Conservation (phyloP, 345 rosid genomes). For the Cardamine resedifolia region DNA sequence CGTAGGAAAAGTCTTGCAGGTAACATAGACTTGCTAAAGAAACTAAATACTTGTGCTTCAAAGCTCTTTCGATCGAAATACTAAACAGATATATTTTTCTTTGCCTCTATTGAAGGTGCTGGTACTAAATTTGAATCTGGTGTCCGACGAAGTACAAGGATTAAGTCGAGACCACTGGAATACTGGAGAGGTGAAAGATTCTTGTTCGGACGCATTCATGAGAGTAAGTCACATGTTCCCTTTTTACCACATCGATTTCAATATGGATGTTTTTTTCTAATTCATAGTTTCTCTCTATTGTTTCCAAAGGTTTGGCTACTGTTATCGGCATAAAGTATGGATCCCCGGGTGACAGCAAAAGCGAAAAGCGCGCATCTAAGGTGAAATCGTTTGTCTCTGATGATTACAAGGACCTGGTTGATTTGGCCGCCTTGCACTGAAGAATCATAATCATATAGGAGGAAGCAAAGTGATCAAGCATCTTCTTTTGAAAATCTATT, state of each 20-base stretch:
- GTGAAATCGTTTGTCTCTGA: slow-evolving; percentile 85
- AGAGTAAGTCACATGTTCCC: slow-evolving; percentile 54
- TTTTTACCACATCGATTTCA: neutral
- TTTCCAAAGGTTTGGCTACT: slow-evolving; percentile 66
- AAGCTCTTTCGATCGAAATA: slow-evolving; percentile 9
- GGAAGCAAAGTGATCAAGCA: neutral
- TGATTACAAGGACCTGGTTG: slow-evolving; percentile 58
- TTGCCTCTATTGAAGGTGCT: slow-evolving; percentile 40
- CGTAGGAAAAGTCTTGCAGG: slow-evolving; percentile 92
- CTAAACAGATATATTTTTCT: neutral
- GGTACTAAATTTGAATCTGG: slow-evolving; percentile 68
- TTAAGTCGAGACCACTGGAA: slow-evolving; percentile 84
- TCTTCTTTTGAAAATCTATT: slow-evolving; percentile 2
- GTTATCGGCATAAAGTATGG: slow-evolving; percentile 76
- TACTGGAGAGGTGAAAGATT: slow-evolving; percentile 97
- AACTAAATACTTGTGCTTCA: slow-evolving; percentile 10
- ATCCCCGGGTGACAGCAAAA: slow-evolving; percentile 50
- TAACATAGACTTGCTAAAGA: slow-evolving; percentile 35
- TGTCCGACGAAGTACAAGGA: slow-evolving; percentile 81
- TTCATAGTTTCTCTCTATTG: neutral
- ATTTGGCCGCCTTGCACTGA: slow-evolving; percentile 57
- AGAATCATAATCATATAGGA: slow-evolving; percentile 4
- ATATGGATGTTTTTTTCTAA: neutral
- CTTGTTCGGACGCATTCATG: slow-evolving; percentile 81
- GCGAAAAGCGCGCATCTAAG: slow-evolving; percentile 39